phyloP scores from a whole-genome alignment of 139 green algal genomes.

The Astrephomene gubernaculifera region DNA sequence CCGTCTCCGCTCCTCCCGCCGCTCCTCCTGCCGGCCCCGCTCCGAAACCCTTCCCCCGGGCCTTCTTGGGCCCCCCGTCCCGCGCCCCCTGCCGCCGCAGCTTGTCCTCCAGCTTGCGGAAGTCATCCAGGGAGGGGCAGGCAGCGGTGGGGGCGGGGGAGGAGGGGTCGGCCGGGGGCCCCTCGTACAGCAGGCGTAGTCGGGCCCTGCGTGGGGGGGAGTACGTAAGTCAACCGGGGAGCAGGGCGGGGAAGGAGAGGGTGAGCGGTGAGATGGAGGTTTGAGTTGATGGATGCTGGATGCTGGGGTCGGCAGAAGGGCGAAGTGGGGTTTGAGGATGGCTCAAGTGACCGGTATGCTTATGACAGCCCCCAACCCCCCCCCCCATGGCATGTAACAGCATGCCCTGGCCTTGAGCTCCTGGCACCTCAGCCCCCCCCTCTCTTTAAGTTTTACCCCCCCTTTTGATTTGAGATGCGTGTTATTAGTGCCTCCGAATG shows the following conservation, averaged over 20 bases:
- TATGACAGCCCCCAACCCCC: too few relatives aligned
- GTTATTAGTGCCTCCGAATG: too few relatives aligned
- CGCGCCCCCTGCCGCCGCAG: slow-evolving; percentile 11
- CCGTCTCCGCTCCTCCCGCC: background rate
- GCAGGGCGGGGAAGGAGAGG: background rate
- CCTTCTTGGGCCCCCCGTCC: slow-evolving; percentile 16
- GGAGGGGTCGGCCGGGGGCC: background rate
- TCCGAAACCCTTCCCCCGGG: slow-evolving; percentile 34
- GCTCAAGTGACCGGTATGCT: too few relatives aligned
- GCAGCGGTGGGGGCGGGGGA: background rate
- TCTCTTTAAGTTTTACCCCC: too few relatives aligned
- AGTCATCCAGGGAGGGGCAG: slow-evolving; percentile 8
- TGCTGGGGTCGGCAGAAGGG: too few relatives aligned
- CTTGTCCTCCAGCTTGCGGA: slow-evolving; percentile 15
- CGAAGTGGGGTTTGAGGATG: too few relatives aligned
- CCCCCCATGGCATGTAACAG: too few relatives aligned
- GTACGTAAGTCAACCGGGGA: too few relatives aligned
- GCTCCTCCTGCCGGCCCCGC: background rate
- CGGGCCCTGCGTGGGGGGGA: slow-evolving; percentile 10
- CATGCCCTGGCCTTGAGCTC: too few relatives aligned
- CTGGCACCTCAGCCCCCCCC: too few relatives aligned
- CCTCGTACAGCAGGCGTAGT: slow-evolving; percentile 31
- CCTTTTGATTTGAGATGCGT: too few relatives aligned
- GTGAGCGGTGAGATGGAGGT: background rate
- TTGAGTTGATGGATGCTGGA: too few relatives aligned